Conservation (phyloP, 1,139 yeast genomes). For the Hyphopichia wangnamkhiaoensis region DNA sequence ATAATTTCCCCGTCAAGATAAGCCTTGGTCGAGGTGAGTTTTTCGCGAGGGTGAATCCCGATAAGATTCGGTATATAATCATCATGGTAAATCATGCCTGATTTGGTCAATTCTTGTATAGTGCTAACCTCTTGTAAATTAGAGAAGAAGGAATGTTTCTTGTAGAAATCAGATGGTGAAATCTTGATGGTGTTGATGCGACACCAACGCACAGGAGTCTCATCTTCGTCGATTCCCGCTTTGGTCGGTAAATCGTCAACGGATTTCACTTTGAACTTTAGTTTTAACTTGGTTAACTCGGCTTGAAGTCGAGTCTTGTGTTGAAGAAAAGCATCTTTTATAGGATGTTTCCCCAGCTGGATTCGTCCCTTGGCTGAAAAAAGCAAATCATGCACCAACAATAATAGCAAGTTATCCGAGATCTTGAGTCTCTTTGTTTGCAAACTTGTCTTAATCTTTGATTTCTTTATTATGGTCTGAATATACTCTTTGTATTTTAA, state of each 20-base stretch:
- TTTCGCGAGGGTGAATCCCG: conserved; percentile 78
- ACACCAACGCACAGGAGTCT: conserved; percentile 89
- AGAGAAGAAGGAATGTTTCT: conserved; percentile 39
- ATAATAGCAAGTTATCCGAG: conserved; percentile 51
- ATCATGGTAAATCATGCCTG: conserved; percentile 71
- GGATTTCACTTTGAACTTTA: conserved; percentile 58
- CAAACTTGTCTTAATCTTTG: conserved; percentile 55
- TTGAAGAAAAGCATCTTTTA: conserved; percentile 76
- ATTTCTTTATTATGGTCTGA: conserved; percentile 58
- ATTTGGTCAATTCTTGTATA: conserved; percentile 43
- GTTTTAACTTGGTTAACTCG: conserved; percentile 74
- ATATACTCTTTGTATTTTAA: conserved; percentile 68
- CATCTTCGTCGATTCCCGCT: conserved; percentile 45
- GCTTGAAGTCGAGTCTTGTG: conserved; percentile 81
- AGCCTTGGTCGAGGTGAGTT: conserved; percentile 61
- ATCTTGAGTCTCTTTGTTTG: conserved; percentile 36
- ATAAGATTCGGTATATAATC: conserved; percentile 69
- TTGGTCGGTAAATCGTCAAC: conserved; percentile 36
- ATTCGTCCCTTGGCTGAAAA: conserved; percentile 78
- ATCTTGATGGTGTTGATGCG: conserved; percentile 64
- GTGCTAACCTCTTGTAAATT: conserved; percentile 50
- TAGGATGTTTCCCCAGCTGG: conserved; percentile 85
- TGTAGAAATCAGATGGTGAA: conserved; percentile 40
- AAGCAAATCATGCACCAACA: conserved; percentile 80
- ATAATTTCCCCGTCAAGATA: conserved; percentile 78